Base-by-base conservation (phyloP, 2,329 filamentous ascomycete genomes). In the Colletotrichum cordylinicola region DNA sequence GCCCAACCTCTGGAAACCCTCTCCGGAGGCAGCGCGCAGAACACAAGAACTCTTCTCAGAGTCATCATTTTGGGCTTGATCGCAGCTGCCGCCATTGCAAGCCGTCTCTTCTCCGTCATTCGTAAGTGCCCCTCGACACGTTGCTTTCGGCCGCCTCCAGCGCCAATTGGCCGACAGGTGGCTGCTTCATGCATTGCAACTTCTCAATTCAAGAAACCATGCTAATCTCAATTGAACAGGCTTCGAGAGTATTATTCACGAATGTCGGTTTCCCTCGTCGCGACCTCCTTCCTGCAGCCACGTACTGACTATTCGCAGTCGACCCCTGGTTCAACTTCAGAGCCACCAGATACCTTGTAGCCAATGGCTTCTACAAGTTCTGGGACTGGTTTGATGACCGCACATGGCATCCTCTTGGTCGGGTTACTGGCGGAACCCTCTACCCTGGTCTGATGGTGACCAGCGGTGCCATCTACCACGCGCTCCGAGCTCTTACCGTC, bases 361-460 rank as follows among this genome's bases (percentile, higher is more conserved):
- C 96, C 83, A 92, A 99, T 93, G 97, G 97, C 81, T 98, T 99
- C 88, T 98, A 98, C 86, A 96, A 94, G 86, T 99, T 99, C 85
- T 99, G 97, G 97, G 96, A 99, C 86, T 99, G 97, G 97, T 99
- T 99, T 83, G 97, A 99, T 87, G 97, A 99, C 89, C 93, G 97
- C 89, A 99, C 97, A 92, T 99, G 97, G 97, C 96, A 99, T 87
- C 97, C 97, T 81, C 94, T 99, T 77, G 97, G 97, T 81, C 95
- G 97, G 88, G 97, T 99, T 83, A 99, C 97, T 76, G 97, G 97
- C 87, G 97, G 97, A 83, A 99, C 97, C n/a, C 92, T 99, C 78
- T 99, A 99, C 85, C 97, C 97, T 67, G 97, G 97, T 81, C 91
- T 99, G 82, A 99, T 99, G 97, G 98, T 99, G 81, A 99, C 97